These are phyloP conservation scores for Tinospora cordifolia DNA, from an alignment of 164 flowering plant genomes.

Conservation along the genomic window DNA sequence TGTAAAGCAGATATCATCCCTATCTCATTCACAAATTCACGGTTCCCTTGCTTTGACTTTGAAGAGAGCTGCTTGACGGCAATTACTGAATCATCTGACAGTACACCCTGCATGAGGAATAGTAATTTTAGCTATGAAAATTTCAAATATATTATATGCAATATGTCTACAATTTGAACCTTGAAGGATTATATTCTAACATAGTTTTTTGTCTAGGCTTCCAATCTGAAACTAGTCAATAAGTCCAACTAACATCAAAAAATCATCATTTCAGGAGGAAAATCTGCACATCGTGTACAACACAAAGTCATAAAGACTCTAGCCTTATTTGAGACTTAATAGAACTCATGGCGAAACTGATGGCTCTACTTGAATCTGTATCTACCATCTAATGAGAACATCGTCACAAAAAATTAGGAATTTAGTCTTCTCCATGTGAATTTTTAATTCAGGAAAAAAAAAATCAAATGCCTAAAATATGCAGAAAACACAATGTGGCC, in stretches of 20 bases:
- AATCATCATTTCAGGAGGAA: background rate
- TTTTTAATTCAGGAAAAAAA: background rate
- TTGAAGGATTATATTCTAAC: too few species aligned
- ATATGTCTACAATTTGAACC: too few species aligned
- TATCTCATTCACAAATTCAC: conserved; percentile 65
- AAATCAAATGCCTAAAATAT: background rate
- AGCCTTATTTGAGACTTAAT: background rate
- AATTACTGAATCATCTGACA: conserved; percentile 47
- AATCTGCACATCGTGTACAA: background rate
- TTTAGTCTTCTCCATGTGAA: background rate
- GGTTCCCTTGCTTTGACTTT: conserved; percentile 71
- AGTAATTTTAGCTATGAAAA: background rate
- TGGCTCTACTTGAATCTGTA: too few species aligned
- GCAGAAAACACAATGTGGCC: background rate
- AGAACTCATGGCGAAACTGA: background rate
- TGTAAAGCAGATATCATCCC: conserved; percentile 67
- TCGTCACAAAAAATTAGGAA: background rate
- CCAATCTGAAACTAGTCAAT: background rate
- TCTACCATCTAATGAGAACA: too few species aligned
- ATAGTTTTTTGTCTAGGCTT: too few species aligned
- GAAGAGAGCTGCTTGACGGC: conserved; percentile 72
- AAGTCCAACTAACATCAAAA: background rate
- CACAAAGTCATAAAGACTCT: background rate
- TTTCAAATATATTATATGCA: conserved; percentile 1
- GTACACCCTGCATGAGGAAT: conserved; percentile 33